Conservation (phyloP, 768 basidiomycete genomes). For the Mycena galopus region DNA sequence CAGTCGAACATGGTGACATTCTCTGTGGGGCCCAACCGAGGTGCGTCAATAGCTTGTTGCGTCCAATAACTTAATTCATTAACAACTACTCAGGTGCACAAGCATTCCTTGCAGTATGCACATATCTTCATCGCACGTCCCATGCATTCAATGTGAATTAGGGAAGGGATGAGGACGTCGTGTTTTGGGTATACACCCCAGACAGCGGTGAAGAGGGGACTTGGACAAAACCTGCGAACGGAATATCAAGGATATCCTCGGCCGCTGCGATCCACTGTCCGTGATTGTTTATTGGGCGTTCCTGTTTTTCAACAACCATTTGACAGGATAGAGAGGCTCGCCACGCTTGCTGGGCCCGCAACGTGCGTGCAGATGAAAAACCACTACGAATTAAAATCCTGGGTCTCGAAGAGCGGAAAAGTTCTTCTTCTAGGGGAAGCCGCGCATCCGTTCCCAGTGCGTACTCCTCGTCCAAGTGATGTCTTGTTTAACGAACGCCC, state of each 20-base stretch:
- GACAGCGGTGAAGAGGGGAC: constrained; percentile 3
- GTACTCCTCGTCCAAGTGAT: constrained; percentile 2
- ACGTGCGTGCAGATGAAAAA: constrained; percentile 14
- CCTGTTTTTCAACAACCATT: not conserved
- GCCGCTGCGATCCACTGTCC: constrained; percentile 1
- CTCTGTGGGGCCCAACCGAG: not conserved
- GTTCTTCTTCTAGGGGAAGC: constrained; percentile 21
- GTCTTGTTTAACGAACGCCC: no score
- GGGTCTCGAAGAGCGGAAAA: constrained; percentile 23
- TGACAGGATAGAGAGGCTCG: constrained; percentile 13
- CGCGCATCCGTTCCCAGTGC: constrained; percentile 29
- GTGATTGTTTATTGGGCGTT: not conserved
- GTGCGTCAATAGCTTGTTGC: not conserved
- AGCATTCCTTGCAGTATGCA: not conserved
- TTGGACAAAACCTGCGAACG: not conserved
- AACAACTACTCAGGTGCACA: not conserved
- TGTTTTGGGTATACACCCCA: constrained; percentile 18
- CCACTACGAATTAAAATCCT: constrained; percentile 5
- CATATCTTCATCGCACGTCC: not conserved
- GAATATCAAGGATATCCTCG: not conserved
- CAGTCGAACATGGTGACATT: constrained; percentile 1
- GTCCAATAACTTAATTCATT: not conserved
- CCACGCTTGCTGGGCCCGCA: not conserved
- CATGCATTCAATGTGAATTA: not conserved
- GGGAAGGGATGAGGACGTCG: constrained; percentile 11